These are phyloP conservation scores for Sordariomycetes sp. DNA, from an alignment of 2,329 filamentous ascomycete genomes.

Conservation along the genomic window DNA sequence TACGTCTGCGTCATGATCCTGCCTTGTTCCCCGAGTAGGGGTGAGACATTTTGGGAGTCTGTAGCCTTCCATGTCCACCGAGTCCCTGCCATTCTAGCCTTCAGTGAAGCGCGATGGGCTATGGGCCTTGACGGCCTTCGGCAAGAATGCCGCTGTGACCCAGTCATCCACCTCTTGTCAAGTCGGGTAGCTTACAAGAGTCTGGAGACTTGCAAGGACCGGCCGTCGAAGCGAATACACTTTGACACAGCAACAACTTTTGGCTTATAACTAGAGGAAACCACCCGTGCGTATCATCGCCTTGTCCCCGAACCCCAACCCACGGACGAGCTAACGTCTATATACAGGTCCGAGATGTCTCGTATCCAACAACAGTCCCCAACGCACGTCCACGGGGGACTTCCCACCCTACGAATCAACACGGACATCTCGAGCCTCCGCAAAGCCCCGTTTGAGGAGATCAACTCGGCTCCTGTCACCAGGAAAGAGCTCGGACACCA, in stretches of 20 bases:
- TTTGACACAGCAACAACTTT: neutral
- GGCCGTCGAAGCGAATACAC: neutral
- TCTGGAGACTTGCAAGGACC: neutral
- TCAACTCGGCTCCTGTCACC: slow-evolving; percentile 3
- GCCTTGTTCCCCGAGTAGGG: too few relatives aligned
- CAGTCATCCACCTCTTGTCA: neutral
- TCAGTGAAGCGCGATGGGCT: neutral
- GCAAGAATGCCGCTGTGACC: neutral
- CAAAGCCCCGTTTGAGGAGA: slow-evolving; percentile 1
- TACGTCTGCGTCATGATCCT: neutral
- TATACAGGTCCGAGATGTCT: slow-evolving; percentile 1
- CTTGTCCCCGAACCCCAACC: neutral
- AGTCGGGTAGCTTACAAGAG: neutral
- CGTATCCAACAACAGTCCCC: neutral
- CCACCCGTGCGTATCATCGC: neutral
- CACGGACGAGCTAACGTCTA: neutral
- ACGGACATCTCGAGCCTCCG: neutral
- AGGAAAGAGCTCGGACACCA: neutral
- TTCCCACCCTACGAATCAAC: neutral
- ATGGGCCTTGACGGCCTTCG: neutral
- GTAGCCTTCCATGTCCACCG: too few relatives aligned
- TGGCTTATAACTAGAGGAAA: neutral
- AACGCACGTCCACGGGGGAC: neutral
- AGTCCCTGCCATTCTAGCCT: neutral
- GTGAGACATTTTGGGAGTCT: too few relatives aligned